Percentiles rank a stretch among this genome's conserved stretches.
phyloP scores from a whole-genome alignment of 306 rosid species.

The Lithocarpus polystachyus region DNA sequence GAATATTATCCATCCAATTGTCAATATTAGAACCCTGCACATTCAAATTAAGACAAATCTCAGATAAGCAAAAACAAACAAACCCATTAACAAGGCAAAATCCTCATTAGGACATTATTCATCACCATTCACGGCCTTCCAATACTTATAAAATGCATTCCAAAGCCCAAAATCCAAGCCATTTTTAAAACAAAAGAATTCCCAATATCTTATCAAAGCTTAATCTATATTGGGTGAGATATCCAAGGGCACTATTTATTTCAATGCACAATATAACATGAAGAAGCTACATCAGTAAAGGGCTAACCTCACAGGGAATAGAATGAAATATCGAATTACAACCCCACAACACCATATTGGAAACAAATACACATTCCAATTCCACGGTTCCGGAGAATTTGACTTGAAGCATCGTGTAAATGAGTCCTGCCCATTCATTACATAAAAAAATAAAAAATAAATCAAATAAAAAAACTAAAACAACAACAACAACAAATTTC shows the following conservation, averaged over 20 bases:
- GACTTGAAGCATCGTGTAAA: constrained; percentile 98
- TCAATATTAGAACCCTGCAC: constrained; percentile 81
- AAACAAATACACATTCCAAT: constrained; percentile 93
- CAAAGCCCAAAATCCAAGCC: neutral
- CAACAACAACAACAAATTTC: neutral
- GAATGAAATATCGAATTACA: constrained; percentile 69
- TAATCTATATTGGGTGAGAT: constrained; percentile 1
- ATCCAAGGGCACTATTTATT: neutral
- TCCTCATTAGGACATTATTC: neutral
- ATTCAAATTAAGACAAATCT: constrained; percentile 16
- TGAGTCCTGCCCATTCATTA: constrained; percentile 57
- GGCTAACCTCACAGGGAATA: constrained; percentile 80
- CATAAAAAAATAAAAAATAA: neutral
- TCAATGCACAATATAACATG: constrained; percentile 4
- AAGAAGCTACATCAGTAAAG: neutral
- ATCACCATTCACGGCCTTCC: neutral
- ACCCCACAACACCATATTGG: constrained; percentile 98
- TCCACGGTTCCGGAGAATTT: constrained; percentile 94
- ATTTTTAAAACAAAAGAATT: neutral
- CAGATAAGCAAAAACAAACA: neutral
- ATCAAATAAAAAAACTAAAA: neutral
- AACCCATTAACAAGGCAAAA: constrained; percentile 8
- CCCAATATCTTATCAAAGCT: neutral
- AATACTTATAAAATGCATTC: neutral
- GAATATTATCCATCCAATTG: constrained; percentile 92